phyloP scores from a whole-genome alignment of 2,329 filamentous ascomycete species.

The Fusarium liriodendri region DNA sequence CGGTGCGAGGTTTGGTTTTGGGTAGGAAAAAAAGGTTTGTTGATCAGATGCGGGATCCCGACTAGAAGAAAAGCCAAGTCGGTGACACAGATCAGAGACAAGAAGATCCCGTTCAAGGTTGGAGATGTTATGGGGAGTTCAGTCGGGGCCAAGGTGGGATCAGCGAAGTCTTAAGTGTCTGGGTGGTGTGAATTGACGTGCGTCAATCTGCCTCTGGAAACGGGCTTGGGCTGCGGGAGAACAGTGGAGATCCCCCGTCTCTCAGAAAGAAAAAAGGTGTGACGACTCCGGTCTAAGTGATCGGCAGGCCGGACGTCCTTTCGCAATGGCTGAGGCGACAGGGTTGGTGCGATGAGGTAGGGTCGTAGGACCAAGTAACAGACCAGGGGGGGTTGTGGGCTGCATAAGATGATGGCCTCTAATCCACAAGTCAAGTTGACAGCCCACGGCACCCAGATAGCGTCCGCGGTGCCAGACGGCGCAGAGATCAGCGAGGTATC shows the following conservation, averaged over 20 bases:
- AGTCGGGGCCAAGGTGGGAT: conserved; percentile 59
- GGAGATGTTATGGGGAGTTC: conserved; percentile 48
- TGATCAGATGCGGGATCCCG: conserved; percentile 66
- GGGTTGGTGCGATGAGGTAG: conserved; percentile 58
- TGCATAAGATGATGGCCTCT: conserved; percentile 48
- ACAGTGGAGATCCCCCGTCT: conserved; percentile 51
- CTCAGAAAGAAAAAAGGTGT: conserved; percentile 53
- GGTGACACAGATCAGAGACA: conserved; percentile 56
- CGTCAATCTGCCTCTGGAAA: conserved; percentile 53
- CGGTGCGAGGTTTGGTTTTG: conserved; percentile 30
- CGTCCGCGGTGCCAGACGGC: conserved; percentile 40
- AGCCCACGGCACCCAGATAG: conserved; percentile 45
- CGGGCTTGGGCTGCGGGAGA: conserved; percentile 53
- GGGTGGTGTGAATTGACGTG: conserved; percentile 53
- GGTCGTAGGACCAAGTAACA: conserved; percentile 51
- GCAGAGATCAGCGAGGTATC: conserved; percentile 42
- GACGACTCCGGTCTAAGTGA: conserved; percentile 65
- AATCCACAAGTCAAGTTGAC: conserved; percentile 44
- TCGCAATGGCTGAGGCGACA: conserved; percentile 58
- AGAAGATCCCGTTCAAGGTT: conserved; percentile 49
- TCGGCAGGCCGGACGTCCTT: conserved; percentile 65
- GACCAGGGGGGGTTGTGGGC: conserved; percentile 50
- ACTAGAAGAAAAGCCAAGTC: conserved; percentile 58
- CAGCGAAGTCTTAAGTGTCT: conserved; percentile 70
- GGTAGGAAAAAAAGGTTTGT: conserved; percentile 50